Conservation (phyloP, 495 filamentous ascomycete genomes). For the Penicillium taxi region DNA sequence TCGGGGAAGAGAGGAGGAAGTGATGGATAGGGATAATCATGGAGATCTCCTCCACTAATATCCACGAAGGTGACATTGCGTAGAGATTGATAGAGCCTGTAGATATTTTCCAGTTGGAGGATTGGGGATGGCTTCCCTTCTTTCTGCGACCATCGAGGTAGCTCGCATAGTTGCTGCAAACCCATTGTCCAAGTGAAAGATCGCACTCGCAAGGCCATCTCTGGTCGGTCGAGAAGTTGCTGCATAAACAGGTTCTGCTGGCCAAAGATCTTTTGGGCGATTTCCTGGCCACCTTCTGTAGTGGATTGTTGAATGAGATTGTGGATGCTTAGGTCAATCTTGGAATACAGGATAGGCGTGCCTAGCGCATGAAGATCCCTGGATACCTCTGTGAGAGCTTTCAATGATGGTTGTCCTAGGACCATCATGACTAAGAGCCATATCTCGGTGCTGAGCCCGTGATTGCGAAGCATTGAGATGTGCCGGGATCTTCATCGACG, state of each 20-base stretch:
- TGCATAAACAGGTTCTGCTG: background rate
- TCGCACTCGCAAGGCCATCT: background rate
- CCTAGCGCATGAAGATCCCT: background rate
- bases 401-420: background rate
- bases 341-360: background rate
- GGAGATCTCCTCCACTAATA: background rate
- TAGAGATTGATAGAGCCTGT: background rate
- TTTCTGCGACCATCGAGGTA: background rate
- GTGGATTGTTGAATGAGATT: background rate
- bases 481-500: background rate
- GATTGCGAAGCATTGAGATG: background rate
- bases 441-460: background rate
- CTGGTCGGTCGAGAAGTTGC: background rate
- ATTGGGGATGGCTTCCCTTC: background rate
- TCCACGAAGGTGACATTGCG: background rate
- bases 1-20: background rate
- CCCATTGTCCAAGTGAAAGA: conserved; percentile 1
- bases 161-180: background rate
- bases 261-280: background rate
- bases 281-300: background rate
- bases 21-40: background rate
- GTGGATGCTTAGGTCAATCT: conserved; percentile 1
- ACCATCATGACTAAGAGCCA: background rate
- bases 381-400: background rate
- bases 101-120: background rate